These are phyloP conservation scores for Malus asiatica DNA, from an alignment of 306 rosid genomes.

Conservation along the genomic window DNA sequence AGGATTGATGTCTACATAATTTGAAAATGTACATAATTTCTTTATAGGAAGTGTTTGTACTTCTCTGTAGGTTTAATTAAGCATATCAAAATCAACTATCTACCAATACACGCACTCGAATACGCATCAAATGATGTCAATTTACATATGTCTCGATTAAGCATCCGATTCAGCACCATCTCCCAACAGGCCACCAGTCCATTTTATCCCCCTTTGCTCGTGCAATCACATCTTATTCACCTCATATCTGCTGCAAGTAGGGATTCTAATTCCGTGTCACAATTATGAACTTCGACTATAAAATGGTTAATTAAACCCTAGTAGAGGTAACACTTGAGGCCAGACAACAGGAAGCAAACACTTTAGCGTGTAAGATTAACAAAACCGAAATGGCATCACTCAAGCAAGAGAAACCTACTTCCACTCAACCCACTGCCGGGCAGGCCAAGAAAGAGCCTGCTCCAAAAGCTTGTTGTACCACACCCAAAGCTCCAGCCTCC, in stretches of 20 bases:
- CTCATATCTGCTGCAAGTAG: not conserved
- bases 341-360: constrained; percentile 12
- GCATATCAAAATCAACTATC: not conserved
- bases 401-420: constrained; percentile 43
- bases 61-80: not conserved
- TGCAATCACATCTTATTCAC: constrained; percentile 12
- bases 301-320: constrained; percentile 14
- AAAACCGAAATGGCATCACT: constrained; percentile 48
- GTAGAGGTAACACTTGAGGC: constrained; percentile 19
- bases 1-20: not conserved
- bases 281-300: constrained; percentile 35
- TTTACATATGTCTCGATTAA: constrained; percentile 25
- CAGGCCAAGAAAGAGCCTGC: constrained; percentile 37
- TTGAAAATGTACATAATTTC: not conserved
- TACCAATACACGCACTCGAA: constrained; percentile 9
- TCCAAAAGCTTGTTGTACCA: constrained; percentile 28
- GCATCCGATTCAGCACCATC: constrained; percentile 45
- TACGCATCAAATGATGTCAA: constrained; percentile 29
- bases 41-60: not conserved
- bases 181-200: constrained; percentile 17
- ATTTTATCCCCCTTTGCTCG: constrained; percentile 39
- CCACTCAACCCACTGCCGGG: constrained; percentile 28
- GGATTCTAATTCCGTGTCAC: constrained; percentile 21
- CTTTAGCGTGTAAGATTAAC: not conserved
- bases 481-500: constrained; percentile 47